These are phyloP conservation scores for Claviceps sp. DNA, from an alignment of 2,329 filamentous ascomycete genomes.

Conservation along the genomic window DNA sequence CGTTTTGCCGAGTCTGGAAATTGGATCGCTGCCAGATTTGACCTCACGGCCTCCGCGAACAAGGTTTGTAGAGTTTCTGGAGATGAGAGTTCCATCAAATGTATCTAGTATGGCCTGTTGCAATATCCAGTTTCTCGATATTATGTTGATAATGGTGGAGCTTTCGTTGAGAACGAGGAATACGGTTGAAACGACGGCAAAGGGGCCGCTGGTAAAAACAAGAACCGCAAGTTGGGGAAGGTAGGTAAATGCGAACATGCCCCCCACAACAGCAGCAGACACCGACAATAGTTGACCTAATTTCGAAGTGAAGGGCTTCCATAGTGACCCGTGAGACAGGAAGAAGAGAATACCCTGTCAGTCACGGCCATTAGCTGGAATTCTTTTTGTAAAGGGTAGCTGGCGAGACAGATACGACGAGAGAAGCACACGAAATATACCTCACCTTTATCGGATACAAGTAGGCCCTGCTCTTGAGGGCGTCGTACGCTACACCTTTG, in stretches of 20 bases:
- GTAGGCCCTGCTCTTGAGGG: constrained; percentile 64
- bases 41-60: constrained; percentile 65
- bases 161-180: constrained; percentile 54
- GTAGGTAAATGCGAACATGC: constrained; percentile 86
- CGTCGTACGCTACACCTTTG: constrained; percentile 49
- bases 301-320: constrained; percentile 44
- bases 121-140: constrained; percentile 60
- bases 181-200: constrained; percentile 61
- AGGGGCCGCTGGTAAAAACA: constrained; percentile 70
- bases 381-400: too few species aligned
- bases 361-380: background rate
- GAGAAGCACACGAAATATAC: too few species aligned
- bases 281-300: constrained; percentile 52
- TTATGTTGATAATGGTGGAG: constrained; percentile 40
- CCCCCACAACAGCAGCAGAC: constrained; percentile 55
- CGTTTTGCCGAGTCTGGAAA: constrained; percentile 42
- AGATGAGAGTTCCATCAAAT: constrained; percentile 61
- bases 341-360: constrained; percentile 47
- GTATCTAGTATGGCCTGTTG: constrained; percentile 76
- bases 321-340: constrained; percentile 38
- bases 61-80: constrained; percentile 39
- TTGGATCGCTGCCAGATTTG: constrained; percentile 44
- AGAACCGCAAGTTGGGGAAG: constrained; percentile 71
- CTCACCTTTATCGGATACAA: constrained; percentile 66
- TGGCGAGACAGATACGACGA: too few species aligned